Conservation (phyloP, 2,329 filamentous ascomycete species). For the Ophiostoma tasmaniense region DNA sequence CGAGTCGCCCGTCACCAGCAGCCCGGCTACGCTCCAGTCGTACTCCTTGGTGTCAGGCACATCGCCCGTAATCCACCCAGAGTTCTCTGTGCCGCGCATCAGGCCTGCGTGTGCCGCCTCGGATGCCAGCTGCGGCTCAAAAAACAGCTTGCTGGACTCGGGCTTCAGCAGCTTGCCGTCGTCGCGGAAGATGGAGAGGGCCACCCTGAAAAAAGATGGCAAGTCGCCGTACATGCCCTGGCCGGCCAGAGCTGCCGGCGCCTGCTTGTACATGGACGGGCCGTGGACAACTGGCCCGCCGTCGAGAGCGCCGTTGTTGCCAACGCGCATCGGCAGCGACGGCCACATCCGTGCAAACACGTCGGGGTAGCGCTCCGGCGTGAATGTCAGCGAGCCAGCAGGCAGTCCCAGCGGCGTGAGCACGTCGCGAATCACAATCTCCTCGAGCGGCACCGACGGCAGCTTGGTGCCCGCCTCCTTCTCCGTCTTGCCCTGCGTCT, state of each 20-base stretch:
- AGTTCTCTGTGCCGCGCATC: constrained; percentile 25
- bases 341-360: constrained; percentile 15
- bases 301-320: constrained; percentile 12
- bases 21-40: constrained; percentile 35
- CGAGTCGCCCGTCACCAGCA: constrained; percentile 33
- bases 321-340: constrained; percentile 19
- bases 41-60: constrained; percentile 30
- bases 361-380: constrained; percentile 18
- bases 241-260: constrained; percentile 25
- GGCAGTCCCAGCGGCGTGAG: constrained; percentile 20
- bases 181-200: constrained; percentile 39
- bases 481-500: background rate
- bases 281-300: constrained; percentile 15
- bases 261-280: background rate
- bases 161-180: constrained; percentile 38
- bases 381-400: constrained; percentile 17
- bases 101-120: constrained; percentile 21
- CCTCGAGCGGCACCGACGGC: constrained; percentile 16
- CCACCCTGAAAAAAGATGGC: constrained; percentile 36
- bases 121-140: constrained; percentile 36
- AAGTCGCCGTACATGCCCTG: constrained; percentile 31
- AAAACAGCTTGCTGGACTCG: constrained; percentile 34
- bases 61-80: constrained; percentile 25
- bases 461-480: background rate
- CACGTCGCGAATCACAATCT: constrained; percentile 15